Conservation (phyloP, 1,284 basidiomycete genomes). For the Cutaneotrichosporon dermatis region DNA sequence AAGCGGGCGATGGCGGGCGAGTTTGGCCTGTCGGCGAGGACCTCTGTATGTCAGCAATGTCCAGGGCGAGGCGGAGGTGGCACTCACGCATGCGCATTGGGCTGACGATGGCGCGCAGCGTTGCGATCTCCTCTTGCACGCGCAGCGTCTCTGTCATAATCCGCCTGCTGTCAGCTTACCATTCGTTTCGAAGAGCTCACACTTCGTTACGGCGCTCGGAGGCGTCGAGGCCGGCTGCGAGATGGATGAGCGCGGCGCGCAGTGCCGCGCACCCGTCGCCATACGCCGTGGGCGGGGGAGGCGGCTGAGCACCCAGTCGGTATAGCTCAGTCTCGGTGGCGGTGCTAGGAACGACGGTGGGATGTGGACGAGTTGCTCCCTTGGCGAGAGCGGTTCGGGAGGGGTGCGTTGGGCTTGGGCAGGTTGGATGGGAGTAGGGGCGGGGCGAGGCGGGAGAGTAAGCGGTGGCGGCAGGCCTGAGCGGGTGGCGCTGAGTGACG, state of each 20-base stretch:
- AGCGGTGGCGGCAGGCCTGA: too few species aligned
- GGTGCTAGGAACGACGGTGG: background rate
- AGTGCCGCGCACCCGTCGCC: slow-evolving; percentile 12
- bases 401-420: too few species aligned
- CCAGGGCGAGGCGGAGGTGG: too few species aligned
- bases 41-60: too few species aligned
- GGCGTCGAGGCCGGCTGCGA: slow-evolving; percentile 34
- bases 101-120: slow-evolving; percentile 66
- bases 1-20: slow-evolving; percentile 10
- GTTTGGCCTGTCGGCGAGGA: slow-evolving; percentile 11
- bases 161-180: slow-evolving; percentile 21
- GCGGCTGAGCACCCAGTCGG: slow-evolving; percentile 11
- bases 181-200: slow-evolving; percentile 14
- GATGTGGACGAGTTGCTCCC: background rate
- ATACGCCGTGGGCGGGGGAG: background rate
- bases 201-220: slow-evolving; percentile 37
- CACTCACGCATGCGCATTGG: slow-evolving; percentile 64
- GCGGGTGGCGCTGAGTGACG: background rate
- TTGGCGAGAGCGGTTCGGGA: too few species aligned
- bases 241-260: slow-evolving; percentile 24
- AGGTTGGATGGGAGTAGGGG: too few species aligned
- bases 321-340: slow-evolving; percentile 3
- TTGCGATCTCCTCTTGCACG: slow-evolving; percentile 69
- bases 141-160: slow-evolving; percentile 64
- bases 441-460: too few species aligned